Evolutionary conservation across 2,329 filamentous ascomycete species (phyloP).

Genomic region (Penicillium sp.): DNA sequence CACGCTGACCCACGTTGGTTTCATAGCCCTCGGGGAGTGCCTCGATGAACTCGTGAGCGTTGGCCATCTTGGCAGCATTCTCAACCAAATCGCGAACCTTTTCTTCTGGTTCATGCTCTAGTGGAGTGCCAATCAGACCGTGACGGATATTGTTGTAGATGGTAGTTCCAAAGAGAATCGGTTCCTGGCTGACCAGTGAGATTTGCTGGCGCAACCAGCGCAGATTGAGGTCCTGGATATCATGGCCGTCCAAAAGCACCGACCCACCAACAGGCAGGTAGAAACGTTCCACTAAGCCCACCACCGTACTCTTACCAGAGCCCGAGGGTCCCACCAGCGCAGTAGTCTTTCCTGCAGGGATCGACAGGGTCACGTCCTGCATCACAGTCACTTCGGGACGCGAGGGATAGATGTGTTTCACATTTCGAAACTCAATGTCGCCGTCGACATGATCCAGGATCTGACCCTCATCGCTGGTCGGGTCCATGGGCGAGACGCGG

Average conservation of each 20-base stretch:
- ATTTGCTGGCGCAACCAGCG: slow-evolving; percentile 90
- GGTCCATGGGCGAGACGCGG: slow-evolving; percentile 75
- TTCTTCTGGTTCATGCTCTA: slow-evolving; percentile 63
- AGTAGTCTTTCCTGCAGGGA: slow-evolving; percentile 86
- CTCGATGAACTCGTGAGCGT: slow-evolving; percentile 87
- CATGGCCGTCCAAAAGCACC: slow-evolving; percentile 74
- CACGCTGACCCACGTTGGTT: slow-evolving; percentile 91
- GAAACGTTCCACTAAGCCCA: slow-evolving; percentile 88
- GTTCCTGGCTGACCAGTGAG: slow-evolving; percentile 87
- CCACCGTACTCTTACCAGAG: slow-evolving; percentile 89
- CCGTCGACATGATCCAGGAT: slow-evolving; percentile 69
- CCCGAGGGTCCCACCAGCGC: slow-evolving; percentile 91
- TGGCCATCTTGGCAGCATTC: slow-evolving; percentile 80
- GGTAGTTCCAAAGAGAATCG: slow-evolving; percentile 79
- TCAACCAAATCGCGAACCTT: slow-evolving; percentile 65
- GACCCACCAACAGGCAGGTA: slow-evolving; percentile 80
- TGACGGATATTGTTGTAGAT: slow-evolving; percentile 88
- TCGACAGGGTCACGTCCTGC: slow-evolving; percentile 68
- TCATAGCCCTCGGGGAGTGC: slow-evolving; percentile 81
- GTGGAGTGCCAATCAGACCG: slow-evolving; percentile 76
- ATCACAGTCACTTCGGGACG: slow-evolving; percentile 86
- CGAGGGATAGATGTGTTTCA: slow-evolving; percentile 93
- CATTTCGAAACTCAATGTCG: slow-evolving; percentile 68
- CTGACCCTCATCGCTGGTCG: slow-evolving; percentile 63
- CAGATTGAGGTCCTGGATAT: slow-evolving; percentile 75